These are phyloP conservation scores for Naganishia antarctica DNA, from an alignment of 768 basidiomycete genomes.

Conservation along the genomic window DNA sequence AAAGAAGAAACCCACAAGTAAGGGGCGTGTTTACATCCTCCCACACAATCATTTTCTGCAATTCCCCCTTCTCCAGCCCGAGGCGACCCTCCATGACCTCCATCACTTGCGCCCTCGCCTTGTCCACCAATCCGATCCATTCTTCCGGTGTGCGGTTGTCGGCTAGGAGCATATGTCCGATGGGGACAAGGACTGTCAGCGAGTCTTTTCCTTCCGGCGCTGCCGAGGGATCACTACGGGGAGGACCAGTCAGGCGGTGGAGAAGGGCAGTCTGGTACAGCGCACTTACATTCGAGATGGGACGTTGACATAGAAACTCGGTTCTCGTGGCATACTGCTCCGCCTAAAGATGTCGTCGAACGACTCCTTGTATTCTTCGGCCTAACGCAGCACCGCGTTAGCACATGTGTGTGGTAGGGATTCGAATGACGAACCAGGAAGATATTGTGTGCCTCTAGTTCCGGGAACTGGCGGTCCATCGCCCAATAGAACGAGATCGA, in stretches of 20 bases:
- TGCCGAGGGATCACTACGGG: slow-evolving; percentile 48
- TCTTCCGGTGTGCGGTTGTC: slow-evolving; percentile 36
- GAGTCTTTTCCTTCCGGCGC: slow-evolving; percentile 51
- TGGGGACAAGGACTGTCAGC: slow-evolving; percentile 51
- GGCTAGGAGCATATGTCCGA: slow-evolving; percentile 46
- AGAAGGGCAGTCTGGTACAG: too few relatives aligned
- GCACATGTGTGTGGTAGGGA: not conserved
- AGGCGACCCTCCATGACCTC: slow-evolving; percentile 42
- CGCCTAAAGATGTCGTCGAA: slow-evolving; percentile 53
- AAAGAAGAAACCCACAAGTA: slow-evolving; percentile 45
- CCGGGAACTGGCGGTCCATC: slow-evolving; percentile 46
- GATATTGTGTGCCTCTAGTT: slow-evolving; percentile 52
- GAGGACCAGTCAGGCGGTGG: not conserved
- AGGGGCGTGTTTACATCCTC: slow-evolving; percentile 51
- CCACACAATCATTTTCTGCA: slow-evolving; percentile 48
- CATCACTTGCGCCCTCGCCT: slow-evolving; percentile 46
- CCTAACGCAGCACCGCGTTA: slow-evolving; percentile 30
- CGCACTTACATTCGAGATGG: slow-evolving; percentile 47
- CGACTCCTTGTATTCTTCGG: slow-evolving; percentile 52
- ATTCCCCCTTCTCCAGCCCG: slow-evolving; percentile 34
- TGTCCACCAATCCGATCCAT: slow-evolving; percentile 44
- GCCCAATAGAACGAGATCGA: slow-evolving; percentile 53
- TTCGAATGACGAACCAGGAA: slow-evolving; percentile 43
- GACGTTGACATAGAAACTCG: slow-evolving; percentile 53
- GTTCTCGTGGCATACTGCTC: slow-evolving; percentile 51